Evolutionary conservation across 768 basidiomycete species (phyloP).

Genomic region (Pholiota molesta): DNA sequence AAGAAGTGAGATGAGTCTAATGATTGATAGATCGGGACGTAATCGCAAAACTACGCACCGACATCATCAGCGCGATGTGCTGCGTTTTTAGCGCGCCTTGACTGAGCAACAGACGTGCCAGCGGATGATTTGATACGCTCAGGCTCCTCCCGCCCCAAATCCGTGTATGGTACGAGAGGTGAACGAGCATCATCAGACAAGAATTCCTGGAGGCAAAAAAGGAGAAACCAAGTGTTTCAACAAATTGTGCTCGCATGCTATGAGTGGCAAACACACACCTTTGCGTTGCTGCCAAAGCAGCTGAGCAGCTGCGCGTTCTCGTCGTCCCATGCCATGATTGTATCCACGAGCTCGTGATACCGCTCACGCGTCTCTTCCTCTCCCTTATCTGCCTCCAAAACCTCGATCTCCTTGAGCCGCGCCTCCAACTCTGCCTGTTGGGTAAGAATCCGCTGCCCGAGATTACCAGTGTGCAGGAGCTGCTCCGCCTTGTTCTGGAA

Average conservation of each 20-base stretch:
- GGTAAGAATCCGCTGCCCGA: constrained; percentile 91
- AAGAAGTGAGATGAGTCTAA: constrained; percentile 21
- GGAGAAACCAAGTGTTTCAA: constrained; percentile 7
- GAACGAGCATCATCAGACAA: constrained; percentile 50
- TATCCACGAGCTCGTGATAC: constrained; percentile 77
- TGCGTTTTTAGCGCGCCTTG: constrained; percentile 88
- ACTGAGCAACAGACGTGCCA: constrained; percentile 81
- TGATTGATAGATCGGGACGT: constrained; percentile 19
- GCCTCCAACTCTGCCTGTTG: constrained; percentile 95
- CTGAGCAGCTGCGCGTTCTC: constrained; percentile 79
- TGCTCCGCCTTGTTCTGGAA: constrained; percentile 92
- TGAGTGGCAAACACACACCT: constrained; percentile 46
- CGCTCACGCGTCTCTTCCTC: constrained; percentile 73
- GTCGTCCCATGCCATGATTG: constrained; percentile 74
- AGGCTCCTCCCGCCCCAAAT: constrained; percentile 60
- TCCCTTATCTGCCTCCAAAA: constrained; percentile 62
- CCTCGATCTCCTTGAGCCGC: constrained; percentile 81
- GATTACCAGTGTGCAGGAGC: constrained; percentile 86
- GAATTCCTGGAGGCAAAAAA: constrained; percentile 36
- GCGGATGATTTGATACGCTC: constrained; percentile 64
- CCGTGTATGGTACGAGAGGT: constrained; percentile 45
- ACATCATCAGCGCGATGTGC: constrained; percentile 90
- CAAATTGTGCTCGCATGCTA: constrained; percentile 3
- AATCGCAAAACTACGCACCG: constrained; percentile 52
- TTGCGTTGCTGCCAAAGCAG: constrained; percentile 60